phyloP scores from a whole-genome alignment of 2,329 filamentous ascomycete genomes.

The Penicillium hesseltinei region DNA sequence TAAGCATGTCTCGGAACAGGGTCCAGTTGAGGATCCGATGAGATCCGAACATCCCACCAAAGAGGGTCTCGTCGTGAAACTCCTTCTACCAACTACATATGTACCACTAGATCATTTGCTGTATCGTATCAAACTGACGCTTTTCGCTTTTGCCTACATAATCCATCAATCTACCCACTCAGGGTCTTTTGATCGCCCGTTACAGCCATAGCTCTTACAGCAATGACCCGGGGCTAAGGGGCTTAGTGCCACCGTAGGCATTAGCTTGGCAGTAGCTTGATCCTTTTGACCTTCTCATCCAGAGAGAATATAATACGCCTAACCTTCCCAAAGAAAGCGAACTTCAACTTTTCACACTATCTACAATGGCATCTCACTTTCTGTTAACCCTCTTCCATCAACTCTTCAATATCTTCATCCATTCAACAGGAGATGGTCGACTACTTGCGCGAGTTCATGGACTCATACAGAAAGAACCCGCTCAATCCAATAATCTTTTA shows the following conservation, averaged over 20 bases:
- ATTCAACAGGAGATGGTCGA: neutral
- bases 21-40: too few species aligned
- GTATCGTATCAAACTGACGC: too few species aligned
- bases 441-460: neutral
- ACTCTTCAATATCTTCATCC: neutral
- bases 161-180: neutral
- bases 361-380: neutral
- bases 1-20: too few species aligned
- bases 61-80: too few species aligned
- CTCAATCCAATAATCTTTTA: neutral
- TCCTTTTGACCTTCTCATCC: neutral
- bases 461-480: neutral
- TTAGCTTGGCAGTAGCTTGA: neutral
- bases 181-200: too few species aligned
- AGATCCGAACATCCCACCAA: too few species aligned
- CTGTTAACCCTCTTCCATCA: neutral
- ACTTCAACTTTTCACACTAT: neutral
- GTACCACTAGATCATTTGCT: too few species aligned
- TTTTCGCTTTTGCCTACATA: too few species aligned
- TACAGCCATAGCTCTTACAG: too few species aligned
- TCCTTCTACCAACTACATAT: too few species aligned
- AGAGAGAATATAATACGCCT: too few species aligned
- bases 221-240: neutral
- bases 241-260: neutral
- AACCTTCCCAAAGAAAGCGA: neutral